Evolutionary conservation across 2,329 filamentous ascomycete species (phyloP).

Genomic region (Fonsecaea pedrosoi): DNA sequence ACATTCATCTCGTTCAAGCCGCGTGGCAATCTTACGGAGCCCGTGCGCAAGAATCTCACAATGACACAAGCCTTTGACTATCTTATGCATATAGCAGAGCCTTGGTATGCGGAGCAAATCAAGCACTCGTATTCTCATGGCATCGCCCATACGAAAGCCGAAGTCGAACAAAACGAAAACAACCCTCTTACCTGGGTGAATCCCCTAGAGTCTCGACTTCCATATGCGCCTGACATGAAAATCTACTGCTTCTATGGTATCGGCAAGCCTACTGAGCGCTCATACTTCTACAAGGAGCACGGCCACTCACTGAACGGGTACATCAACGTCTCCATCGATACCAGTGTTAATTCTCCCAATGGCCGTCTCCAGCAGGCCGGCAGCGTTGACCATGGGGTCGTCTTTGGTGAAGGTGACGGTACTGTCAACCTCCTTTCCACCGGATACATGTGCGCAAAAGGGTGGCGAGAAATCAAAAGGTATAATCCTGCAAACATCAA

Average conservation of each 20-base stretch:
- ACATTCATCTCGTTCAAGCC: conserved; percentile 83
- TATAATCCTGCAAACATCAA: conserved; percentile 88
- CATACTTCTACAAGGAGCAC: conserved; percentile 82
- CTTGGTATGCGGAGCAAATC: conserved; percentile 82
- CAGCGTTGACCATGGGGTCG: conserved; percentile 79
- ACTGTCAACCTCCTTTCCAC: conserved; percentile 91
- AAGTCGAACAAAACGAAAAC: conserved; percentile 83
- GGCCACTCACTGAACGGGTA: conserved; percentile 57
- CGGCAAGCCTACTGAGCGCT: conserved; percentile 89
- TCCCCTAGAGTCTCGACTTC: conserved; percentile 87
- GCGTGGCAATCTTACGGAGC: conserved; percentile 61
- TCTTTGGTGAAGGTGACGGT: conserved; percentile 94
- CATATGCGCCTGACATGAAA: conserved; percentile 85
- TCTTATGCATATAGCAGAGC: conserved; percentile 76
- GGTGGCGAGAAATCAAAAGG: conserved; percentile 83
- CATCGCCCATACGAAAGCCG: conserved; percentile 76
- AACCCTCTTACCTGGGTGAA: conserved; percentile 89
- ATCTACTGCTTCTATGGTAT: conserved; percentile 97
- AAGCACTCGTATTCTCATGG: conserved; percentile 83
- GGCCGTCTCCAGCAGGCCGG: conserved; percentile 49
- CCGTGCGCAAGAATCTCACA: conserved; percentile 73
- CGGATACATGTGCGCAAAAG: conserved; percentile 96
- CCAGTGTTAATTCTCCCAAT: conserved; percentile 61
- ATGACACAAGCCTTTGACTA: conserved; percentile 78
- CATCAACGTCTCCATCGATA: conserved; percentile 77